Base-by-base conservation (phyloP, 2,329 filamentous ascomycete species). In the Orbilia ellipsospora region DNA sequence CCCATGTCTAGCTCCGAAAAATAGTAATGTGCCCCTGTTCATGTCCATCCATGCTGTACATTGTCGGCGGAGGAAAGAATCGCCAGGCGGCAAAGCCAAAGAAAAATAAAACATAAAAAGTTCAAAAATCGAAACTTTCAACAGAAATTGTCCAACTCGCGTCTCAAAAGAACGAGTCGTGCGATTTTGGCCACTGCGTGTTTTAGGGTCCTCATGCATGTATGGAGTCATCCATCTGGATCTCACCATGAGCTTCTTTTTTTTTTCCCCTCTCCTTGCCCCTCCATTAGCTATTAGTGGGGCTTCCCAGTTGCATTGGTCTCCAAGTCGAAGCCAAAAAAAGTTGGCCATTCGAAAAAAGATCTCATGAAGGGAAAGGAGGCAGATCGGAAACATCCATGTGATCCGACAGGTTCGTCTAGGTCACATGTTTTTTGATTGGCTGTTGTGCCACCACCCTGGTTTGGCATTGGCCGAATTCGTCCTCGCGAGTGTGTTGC, bases 221-320 rank as follows among this genome's bases (percentile, higher is more conserved):
- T 45, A 70, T 70, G 67, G 67, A 72, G 67, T 72, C 67, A 72
- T 72, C 31, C 31, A 63, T 72, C 61, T 60, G 15, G 67, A 72
- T 60, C 67, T 36, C 31, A 36, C 10, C 31, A 36, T 7, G 31
- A 36, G 31, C 31, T 36, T 36, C 31, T 10, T 36, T 36, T 36
- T 36, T 36, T 36, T 36, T 36, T 6, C 28, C 7, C 28, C n/a
- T n/a, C n/a, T n/a, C 5, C 31, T 36, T 36, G 31, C 31, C 31
- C 31, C 31, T 36, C 31, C 31, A 36, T 36, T 2, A 36, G 10
- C 10, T 36, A 36, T 36, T 36, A 36, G 31, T 36, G 31, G 31
- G 31, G 54, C 40, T 57, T 40, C 36, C 40, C 42, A 26, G 4
- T 56, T 20, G 36, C 23, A 23, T 60, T 40, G 50, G 50, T 23